These are phyloP conservation scores for Penstemon newberryi DNA, from an alignment of 257 asterid species.

Conservation along the genomic window DNA sequence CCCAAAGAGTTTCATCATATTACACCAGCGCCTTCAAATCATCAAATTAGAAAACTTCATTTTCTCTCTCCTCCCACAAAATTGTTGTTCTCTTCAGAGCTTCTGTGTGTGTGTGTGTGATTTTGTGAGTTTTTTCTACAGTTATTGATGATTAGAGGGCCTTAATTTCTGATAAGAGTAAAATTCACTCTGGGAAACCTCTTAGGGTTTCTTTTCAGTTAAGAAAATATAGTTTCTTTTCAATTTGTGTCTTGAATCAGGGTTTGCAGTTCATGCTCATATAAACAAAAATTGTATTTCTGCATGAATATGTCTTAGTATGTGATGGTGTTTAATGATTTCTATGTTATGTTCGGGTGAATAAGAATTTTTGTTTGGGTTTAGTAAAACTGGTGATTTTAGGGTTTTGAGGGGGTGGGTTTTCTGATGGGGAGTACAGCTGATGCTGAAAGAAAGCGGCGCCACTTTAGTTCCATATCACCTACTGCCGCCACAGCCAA, in stretches of 20 bases:
- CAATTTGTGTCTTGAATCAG: constrained; percentile 23
- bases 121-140: neutral
- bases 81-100: constrained; percentile 26
- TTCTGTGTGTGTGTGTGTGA: constrained; percentile 28
- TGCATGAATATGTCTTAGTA: constrained; percentile 24
- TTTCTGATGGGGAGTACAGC: constrained; percentile 77
- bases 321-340: neutral
- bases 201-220: constrained; percentile 29
- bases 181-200: neutral
- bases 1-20: constrained; percentile 23
- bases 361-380: constrained; percentile 5
- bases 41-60: constrained; percentile 11
- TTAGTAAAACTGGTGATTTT: constrained; percentile 33
- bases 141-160: neutral
- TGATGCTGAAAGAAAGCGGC: constrained; percentile 76
- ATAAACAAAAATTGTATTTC: constrained; percentile 14
- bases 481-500: constrained; percentile 61
- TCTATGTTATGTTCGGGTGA: no score
- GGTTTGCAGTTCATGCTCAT: constrained; percentile 12
- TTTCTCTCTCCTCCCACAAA: constrained; percentile 29
- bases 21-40: constrained; percentile 21
- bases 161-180: constrained; percentile 14
- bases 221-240: neutral
- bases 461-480: constrained; percentile 69
- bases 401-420: constrained; percentile 54